phyloP scores from a whole-genome alignment of 371 early-diverging fungal species.

The Apophysomyces variabilis region DNA sequence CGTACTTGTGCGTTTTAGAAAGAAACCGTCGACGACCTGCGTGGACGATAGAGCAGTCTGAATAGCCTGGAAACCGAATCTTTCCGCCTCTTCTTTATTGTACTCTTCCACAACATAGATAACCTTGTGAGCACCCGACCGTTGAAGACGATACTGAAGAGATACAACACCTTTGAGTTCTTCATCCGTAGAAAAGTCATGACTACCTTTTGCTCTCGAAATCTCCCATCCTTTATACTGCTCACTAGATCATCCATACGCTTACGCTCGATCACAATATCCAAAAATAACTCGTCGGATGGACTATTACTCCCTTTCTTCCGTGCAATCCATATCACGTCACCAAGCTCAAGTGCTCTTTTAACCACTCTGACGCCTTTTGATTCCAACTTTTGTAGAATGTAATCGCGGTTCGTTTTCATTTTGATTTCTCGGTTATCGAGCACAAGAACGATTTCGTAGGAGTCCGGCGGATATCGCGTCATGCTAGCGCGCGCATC shows the following conservation, averaged over 20 bases:
- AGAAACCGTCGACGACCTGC: constrained; percentile 74
- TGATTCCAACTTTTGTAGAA: constrained; percentile 64
- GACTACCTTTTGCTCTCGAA: constrained; percentile 90
- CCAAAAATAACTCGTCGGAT: constrained; percentile 77
- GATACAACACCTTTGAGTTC: neutral
- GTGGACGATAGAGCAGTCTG: constrained; percentile 71
- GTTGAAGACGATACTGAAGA: constrained; percentile 66
- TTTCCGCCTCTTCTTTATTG: constrained; percentile 48
- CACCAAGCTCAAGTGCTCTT: constrained; percentile 81
- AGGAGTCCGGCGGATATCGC: constrained; percentile 52
- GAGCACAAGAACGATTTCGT: constrained; percentile 76
- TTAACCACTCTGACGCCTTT: constrained; percentile 61
- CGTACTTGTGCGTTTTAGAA: constrained; percentile 70
- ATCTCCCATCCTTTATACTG: constrained; percentile 96
- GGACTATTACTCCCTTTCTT: constrained; percentile 34
- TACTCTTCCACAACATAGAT: constrained; percentile 89
- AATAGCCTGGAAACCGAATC: constrained; percentile 63
- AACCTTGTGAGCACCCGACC: constrained; percentile 71
- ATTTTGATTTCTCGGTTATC: constrained; percentile 86
- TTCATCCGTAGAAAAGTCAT: neutral
- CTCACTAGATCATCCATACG: constrained; percentile 88
- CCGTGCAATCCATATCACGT: constrained; percentile 88
- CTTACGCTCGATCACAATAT: constrained; percentile 93
- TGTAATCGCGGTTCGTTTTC: constrained; percentile 70
- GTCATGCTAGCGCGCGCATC: neutral